Conservation (phyloP, 2,329 filamentous ascomycete genomes). For the Botrytis fragariae region DNA sequence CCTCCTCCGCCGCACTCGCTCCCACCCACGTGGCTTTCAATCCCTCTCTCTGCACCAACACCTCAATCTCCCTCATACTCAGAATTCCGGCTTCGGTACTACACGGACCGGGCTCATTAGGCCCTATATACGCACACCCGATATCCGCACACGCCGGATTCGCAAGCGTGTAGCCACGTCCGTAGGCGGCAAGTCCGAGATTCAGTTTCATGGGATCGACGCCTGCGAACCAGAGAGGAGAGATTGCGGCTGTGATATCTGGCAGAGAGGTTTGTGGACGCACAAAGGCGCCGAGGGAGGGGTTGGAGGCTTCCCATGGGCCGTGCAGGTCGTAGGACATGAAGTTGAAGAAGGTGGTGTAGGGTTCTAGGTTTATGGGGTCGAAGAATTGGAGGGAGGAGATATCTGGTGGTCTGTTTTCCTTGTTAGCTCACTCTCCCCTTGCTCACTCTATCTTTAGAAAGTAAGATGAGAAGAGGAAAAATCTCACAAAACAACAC, state of each 20-base stretch:
- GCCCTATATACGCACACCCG: constrained; percentile 32
- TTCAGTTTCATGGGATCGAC: constrained; percentile 45
- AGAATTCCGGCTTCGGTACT: constrained; percentile 37
- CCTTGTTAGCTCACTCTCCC: no score
- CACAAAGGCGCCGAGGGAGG: constrained; percentile 38
- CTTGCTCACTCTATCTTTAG: no score
- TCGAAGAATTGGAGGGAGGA: constrained; percentile 39
- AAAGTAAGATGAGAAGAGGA: no score
- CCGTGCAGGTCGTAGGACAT: constrained; percentile 44
- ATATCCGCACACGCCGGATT: constrained; percentile 30
- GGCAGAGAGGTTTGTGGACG: constrained; percentile 44
- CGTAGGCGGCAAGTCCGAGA: constrained; percentile 49
- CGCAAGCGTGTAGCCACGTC: constrained; percentile 44
- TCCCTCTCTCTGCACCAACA: constrained; percentile 31
- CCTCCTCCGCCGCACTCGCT: not conserved
- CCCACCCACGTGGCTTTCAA: constrained; percentile 30
- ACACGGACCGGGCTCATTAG: constrained; percentile 35
- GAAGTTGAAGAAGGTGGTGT: constrained; percentile 39
- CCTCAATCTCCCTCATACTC: constrained; percentile 38
- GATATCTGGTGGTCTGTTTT: constrained; percentile 35
- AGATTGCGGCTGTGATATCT: constrained; percentile 42
- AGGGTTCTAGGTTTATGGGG: constrained; percentile 29
- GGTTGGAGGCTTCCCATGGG: constrained; percentile 41
- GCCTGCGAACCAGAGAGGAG: constrained; percentile 44
- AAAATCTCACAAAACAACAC: constrained; percentile 39